A percentile compares a stretch with the other conserved stretches of the same genome.
These are phyloP conservation scores for Phoenix roebelenii DNA, from an alignment of 176 grass and related monocot genomes.

Conservation along the genomic window DNA sequence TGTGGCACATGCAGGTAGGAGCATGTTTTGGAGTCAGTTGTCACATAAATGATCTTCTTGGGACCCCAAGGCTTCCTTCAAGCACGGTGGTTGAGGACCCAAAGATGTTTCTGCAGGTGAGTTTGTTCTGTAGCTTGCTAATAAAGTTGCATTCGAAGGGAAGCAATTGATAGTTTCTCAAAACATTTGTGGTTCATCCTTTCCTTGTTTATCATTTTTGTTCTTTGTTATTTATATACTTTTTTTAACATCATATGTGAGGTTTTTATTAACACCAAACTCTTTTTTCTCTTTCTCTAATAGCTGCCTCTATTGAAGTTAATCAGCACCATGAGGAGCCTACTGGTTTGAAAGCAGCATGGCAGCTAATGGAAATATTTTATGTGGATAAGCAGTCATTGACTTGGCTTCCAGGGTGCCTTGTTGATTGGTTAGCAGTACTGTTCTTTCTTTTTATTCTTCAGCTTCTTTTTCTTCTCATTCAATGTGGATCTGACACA, in stretches of 20 bases:
- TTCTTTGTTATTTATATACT: neutral
- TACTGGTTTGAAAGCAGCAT: conserved; percentile 69
- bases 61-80: conserved; percentile 26
- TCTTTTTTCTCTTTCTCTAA: too few relatives aligned
- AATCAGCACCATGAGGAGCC: conserved; percentile 40
- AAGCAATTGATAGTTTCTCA: too few relatives aligned
- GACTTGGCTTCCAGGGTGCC: conserved; percentile 79
- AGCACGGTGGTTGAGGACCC: conserved; percentile 49
- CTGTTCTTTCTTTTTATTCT: conserved; percentile 35
- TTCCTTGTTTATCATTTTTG: neutral
- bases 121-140: neutral
- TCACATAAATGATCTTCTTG: conserved; percentile 57
- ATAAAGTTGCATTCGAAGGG: neutral
- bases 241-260: conserved; percentile 8
- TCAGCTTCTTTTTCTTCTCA: conserved; percentile 13
- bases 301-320: too few relatives aligned
- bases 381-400: conserved; percentile 80
- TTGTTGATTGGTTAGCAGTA: conserved; percentile 98
- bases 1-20: conserved; percentile 46
- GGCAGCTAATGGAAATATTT: conserved; percentile 97
- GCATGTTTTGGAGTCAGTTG: conserved; percentile 76
- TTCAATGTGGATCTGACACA: too few relatives aligned
- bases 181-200: neutral
- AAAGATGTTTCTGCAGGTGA: conserved; percentile 64
- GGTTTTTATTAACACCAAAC: neutral